These are phyloP conservation scores for Coemansia sp. DNA, from an alignment of 192 early-diverging fungal genomes.

Conservation along the genomic window DNA sequence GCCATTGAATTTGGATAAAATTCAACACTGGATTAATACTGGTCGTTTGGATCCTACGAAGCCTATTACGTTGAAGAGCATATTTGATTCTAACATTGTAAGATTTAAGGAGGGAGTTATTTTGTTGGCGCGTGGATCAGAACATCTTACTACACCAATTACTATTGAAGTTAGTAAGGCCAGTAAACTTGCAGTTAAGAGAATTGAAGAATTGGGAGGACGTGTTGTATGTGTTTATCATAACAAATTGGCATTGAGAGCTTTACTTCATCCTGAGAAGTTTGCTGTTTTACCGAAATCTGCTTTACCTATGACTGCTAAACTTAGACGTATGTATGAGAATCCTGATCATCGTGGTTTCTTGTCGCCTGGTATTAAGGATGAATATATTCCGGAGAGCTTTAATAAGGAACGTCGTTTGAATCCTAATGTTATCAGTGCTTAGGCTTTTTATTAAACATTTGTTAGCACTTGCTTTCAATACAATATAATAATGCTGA, in stretches of 20 bases:
- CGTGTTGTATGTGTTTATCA: constrained; percentile 79
- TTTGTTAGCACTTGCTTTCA: not conserved
- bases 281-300: constrained; percentile 67
- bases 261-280: constrained; percentile 77
- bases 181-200: constrained; percentile 70
- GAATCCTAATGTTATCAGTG: not conserved
- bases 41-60: constrained; percentile 79
- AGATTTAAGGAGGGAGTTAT: constrained; percentile 79
- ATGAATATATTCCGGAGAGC: constrained; percentile 34
- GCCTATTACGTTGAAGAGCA: constrained; percentile 73
- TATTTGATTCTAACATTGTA: constrained; percentile 42
- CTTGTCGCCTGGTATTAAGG: constrained; percentile 56
- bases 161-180: constrained; percentile 85
- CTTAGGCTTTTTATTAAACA: not conserved
- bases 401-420: constrained; percentile 40
- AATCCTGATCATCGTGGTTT: constrained; percentile 73
- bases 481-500: not conserved
- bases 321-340: constrained; percentile 63
- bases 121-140: constrained; percentile 76
- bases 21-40: constrained; percentile 89
- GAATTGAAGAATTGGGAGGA: constrained; percentile 81
- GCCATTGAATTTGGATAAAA: constrained; percentile 76
- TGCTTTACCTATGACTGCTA: constrained; percentile 63
- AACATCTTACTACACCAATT: constrained; percentile 71
- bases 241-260: constrained; percentile 69